Evolutionary conservation across 306 rosid genomes (phyloP).

Genomic region (Malus orientalis): DNA sequence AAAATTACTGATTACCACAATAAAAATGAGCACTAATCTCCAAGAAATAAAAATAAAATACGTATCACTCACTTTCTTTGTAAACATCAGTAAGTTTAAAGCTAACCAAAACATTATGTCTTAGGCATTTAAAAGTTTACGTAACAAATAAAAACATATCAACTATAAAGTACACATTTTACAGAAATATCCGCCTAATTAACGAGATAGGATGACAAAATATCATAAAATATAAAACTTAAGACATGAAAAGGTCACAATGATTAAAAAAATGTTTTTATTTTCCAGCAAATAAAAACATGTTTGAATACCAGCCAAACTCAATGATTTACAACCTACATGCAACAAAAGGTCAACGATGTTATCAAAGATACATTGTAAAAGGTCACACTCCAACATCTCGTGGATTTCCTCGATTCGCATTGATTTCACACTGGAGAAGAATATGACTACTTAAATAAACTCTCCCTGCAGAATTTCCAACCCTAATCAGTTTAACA

Average conservation of each 20-base stretch:
- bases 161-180: not conserved
- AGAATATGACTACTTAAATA: conserved; percentile 17
- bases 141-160: not conserved
- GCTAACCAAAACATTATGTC: not conserved
- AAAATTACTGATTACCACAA: too few relatives aligned
- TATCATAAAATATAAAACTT: not conserved
- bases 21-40: too few relatives aligned
- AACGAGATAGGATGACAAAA: not conserved
- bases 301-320: not conserved
- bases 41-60: too few relatives aligned
- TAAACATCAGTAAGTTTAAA: not conserved
- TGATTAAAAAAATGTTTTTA: too few relatives aligned
- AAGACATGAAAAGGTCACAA: not conserved
- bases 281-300: not conserved
- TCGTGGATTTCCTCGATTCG: not conserved
- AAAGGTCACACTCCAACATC: not conserved
- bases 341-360: conserved; percentile 19
- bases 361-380: conserved; percentile 16
- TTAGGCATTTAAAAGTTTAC: not conserved
- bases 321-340: not conserved
- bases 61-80: too few relatives aligned
- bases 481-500: not conserved
- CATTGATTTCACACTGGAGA: not conserved
- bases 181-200: not conserved
- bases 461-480: conserved; percentile 1